phyloP scores from a whole-genome alignment of 1,284 basidiomycete genomes.

The Microstroma glucosiphilum region DNA sequence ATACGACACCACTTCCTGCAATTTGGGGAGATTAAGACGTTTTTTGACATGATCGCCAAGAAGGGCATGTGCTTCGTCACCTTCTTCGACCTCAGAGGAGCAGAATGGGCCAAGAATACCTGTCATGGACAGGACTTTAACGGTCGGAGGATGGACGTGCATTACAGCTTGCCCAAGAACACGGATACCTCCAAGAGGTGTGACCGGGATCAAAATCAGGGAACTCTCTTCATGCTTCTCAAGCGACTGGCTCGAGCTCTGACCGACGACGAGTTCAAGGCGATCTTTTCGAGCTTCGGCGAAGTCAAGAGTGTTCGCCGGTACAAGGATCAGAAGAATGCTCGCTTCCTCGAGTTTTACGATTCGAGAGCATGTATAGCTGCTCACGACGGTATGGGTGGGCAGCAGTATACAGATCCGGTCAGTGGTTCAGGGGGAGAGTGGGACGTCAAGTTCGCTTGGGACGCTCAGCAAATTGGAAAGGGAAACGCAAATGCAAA shows the following conservation, averaged over 20 bases:
- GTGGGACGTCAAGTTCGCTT: constrained; percentile 80
- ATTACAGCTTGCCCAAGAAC: constrained; percentile 84
- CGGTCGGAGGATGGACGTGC: constrained; percentile 70
- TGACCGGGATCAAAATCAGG: constrained; percentile 84
- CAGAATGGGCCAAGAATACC: constrained; percentile 78
- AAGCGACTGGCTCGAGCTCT: constrained; percentile 65
- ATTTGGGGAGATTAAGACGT: constrained; percentile 90
- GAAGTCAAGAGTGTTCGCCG: constrained; percentile 71
- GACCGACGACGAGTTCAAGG: constrained; percentile 73
- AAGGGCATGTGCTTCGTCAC: constrained; percentile 97
- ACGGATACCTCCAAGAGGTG: constrained; percentile 68
- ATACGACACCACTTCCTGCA: constrained; percentile 79
- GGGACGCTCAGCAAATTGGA: constrained; percentile 58
- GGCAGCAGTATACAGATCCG: constrained; percentile 59
- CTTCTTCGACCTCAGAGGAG: constrained; percentile 83
- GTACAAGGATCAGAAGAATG: constrained; percentile 30
- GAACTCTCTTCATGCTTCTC: constrained; percentile 72
- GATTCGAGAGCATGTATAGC: constrained; percentile 59
- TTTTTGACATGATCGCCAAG: constrained; percentile 86
- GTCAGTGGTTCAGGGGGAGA: constrained; percentile 63
- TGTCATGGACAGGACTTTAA: constrained; percentile 54
- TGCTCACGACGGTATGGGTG: constrained; percentile 73
- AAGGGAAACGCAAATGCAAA: constrained; percentile 18
- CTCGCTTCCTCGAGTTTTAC: constrained; percentile 28
- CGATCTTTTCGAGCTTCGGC: constrained; percentile 77